Base-by-base conservation (phyloP, 73 alveolate species). In the Symbiodinium natans region DNA sequence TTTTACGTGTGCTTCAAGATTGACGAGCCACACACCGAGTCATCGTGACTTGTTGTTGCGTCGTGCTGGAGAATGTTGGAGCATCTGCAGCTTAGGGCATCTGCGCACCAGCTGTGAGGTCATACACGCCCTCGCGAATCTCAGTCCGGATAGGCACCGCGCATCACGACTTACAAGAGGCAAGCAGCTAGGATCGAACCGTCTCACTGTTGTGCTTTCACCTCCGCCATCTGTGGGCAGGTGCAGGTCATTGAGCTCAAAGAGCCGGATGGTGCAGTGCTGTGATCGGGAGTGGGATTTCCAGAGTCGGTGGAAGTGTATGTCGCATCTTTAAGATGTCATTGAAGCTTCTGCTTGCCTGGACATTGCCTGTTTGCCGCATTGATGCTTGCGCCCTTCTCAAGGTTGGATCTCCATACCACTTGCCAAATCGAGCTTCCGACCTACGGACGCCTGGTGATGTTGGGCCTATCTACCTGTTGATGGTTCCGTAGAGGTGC, bases 121-220 rank as follows among this genome's bases (percentile, higher is more conserved):
- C 98, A 3, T 92, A 92, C 73, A 92, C 98, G 2, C 98, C 98
- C 25, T 92, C 98, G 4, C 63, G 98, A 36, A 92, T 92, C 41
- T 92, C 98, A 54, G 82, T 92, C 34, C 92, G 98, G 17, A 92
- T 92, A 42, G 98, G 98, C 52, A 92, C 98, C 13, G 98, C 97
- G 38, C 97, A 90, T 41, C 97, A 90, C 38, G 97, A 90, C 54
- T 80, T 90, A 41, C 97, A 90, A 40, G 97, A 90, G 89, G 93
- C 93, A 41, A n/a, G 86, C 48, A 9, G 59, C 59, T 46, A 9
- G 6, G 59, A 46, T 6, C 59, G 13, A 13, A 46, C 21, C 59
- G 6, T 13, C 59, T 46, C 6, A 46, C 59, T 46, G 29, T 2
- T 52, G 23, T 3, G 0, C 25, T 29, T 8, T 13, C 59, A 46